Conservation (phyloP, 2,329 filamentous ascomycete genomes). For the Botrytis fragariae region DNA sequence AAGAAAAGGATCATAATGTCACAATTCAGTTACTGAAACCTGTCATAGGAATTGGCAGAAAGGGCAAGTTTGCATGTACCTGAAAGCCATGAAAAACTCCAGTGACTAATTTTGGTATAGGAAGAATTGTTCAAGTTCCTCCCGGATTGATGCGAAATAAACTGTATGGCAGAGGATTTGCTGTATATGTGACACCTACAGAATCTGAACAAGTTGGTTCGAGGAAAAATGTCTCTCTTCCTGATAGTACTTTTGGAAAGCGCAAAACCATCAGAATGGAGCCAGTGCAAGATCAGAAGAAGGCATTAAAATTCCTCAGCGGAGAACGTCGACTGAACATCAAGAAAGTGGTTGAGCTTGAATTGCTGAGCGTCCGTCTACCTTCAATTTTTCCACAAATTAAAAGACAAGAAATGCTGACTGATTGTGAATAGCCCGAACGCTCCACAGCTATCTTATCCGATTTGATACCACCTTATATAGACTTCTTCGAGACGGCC, state of each 20-base stretch:
- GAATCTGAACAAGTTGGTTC: slow-evolving; percentile 46
- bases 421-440: slow-evolving; percentile 28
- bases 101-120: slow-evolving; percentile 37
- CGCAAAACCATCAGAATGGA: slow-evolving; percentile 44
- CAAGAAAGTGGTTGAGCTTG: slow-evolving; percentile 23
- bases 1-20: slow-evolving; percentile 39
- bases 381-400: slow-evolving; percentile 12
- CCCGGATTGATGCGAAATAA: slow-evolving; percentile 53
- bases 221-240: slow-evolving; percentile 40
- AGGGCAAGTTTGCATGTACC: slow-evolving; percentile 38
- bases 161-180: slow-evolving; percentile 50
- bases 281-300: slow-evolving; percentile 11
- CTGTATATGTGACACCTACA: slow-evolving; percentile 49
- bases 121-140: slow-evolving; percentile 51
- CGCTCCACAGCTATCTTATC: slow-evolving; percentile 30
- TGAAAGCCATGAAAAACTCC: neutral
- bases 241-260: slow-evolving; percentile 24
- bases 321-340: slow-evolving; percentile 1
- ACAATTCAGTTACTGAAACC: slow-evolving; percentile 52
- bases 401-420: slow-evolving; percentile 22
- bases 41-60: slow-evolving; percentile 50
- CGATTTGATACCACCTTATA: slow-evolving; percentile 30
- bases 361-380: slow-evolving; percentile 32
- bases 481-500: slow-evolving; percentile 36
- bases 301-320: neutral